Conservation (phyloP, 306 rosid species). For the Pyrus bretschneideri region DNA sequence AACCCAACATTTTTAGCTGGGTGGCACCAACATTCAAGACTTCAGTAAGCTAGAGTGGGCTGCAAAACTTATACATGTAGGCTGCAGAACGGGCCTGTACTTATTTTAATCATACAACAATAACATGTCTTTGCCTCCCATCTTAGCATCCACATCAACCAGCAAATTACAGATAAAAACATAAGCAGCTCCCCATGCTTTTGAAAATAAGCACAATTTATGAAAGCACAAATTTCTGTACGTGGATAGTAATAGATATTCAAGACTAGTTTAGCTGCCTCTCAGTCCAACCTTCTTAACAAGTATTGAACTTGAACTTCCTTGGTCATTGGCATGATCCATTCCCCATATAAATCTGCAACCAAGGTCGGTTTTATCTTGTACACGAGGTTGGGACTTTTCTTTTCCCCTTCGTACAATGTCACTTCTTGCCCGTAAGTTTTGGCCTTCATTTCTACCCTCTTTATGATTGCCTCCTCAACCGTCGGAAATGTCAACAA, state of each 20-base stretch:
- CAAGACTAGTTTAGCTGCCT: not conserved
- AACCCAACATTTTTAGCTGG: not conserved
- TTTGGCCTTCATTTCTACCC: slow-evolving; percentile 74
- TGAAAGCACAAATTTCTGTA: not conserved
- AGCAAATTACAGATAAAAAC: not conserved
- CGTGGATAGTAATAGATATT: not conserved
- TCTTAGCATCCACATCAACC: not conserved
- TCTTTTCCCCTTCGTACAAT: slow-evolving; percentile 32
- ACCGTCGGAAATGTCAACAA: slow-evolving; percentile 64
- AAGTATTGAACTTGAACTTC: slow-evolving; percentile 87
- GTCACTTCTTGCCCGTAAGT: slow-evolving; percentile 74
- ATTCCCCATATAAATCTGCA: slow-evolving; percentile 75
- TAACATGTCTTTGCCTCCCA: not conserved
- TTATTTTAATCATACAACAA: not conserved
- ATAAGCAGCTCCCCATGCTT: not conserved
- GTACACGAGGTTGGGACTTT: slow-evolving; percentile 43
- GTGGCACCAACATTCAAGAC: not conserved
- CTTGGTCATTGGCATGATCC: slow-evolving; percentile 99
- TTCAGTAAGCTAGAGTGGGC: not conserved
- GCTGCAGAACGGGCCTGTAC: not conserved
- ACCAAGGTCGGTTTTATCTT: slow-evolving; percentile 74
- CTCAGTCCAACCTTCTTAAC: slow-evolving; percentile 76
- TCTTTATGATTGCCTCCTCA: slow-evolving; percentile 59
- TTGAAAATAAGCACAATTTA: not conserved
- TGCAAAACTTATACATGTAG: not conserved